phyloP scores from a whole-genome alignment of 768 basidiomycete species.

The Boletus rubescentipes region DNA sequence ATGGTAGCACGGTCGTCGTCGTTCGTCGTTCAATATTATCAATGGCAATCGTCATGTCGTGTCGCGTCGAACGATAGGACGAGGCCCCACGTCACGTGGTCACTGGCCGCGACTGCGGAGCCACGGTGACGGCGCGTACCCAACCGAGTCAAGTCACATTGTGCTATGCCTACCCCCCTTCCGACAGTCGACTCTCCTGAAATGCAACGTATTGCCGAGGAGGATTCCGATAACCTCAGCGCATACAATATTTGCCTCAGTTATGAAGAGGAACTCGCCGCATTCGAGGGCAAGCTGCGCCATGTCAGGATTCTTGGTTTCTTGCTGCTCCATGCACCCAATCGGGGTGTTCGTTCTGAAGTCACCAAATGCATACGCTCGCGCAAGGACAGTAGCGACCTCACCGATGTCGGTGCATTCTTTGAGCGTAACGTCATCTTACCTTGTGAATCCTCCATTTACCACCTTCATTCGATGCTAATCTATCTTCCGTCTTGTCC shows the following conservation, averaged over 20 bases:
- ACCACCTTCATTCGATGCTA: background rate
- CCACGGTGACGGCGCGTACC: too few species aligned
- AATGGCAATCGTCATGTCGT: too few species aligned
- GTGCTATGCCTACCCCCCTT: background rate
- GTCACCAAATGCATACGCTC: slow-evolving; percentile 4
- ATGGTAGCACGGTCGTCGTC: too few species aligned
- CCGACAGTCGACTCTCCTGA: background rate
- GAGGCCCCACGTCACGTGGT: too few species aligned
- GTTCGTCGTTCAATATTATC: too few species aligned
- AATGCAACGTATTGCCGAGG: background rate
- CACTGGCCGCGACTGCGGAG: too few species aligned
- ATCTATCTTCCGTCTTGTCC: background rate
- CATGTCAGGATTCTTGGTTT: slow-evolving; percentile 5
- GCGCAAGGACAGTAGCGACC: background rate
- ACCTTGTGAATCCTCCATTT: slow-evolving; percentile 1
- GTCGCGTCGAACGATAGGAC: too few species aligned
- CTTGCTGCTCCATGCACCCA: slow-evolving; percentile 6
- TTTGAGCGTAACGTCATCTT: slow-evolving; percentile 5
- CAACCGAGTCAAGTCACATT: too few species aligned
- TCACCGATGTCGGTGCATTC: background rate
- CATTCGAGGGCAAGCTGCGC: background rate
- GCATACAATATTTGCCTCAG: slow-evolving; percentile 2
- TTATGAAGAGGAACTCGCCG: background rate
- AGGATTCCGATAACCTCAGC: background rate
- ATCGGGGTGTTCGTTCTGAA: background rate